Evolutionary conservation across 1,139 yeast species (phyloP), one percentile per base, ranked within the genome.

Genomic region (Blastobotrys elegans): DNA sequence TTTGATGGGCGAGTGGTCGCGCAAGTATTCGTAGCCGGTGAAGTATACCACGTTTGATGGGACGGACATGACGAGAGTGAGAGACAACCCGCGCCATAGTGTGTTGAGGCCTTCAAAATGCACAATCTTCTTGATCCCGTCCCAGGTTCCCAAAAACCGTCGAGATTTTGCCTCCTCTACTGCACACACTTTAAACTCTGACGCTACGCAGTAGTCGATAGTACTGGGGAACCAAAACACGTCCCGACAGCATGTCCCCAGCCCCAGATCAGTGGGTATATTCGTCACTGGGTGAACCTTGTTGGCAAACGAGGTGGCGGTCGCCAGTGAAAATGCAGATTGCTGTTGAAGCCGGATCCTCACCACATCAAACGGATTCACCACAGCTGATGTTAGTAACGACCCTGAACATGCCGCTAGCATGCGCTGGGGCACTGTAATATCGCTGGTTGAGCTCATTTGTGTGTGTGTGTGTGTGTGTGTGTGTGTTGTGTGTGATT

Each of bases 21-120:
- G 69, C 41, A 90, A 70, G 52, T 84, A 77, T 58, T 92, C 99
- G 63, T 92, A 92, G 0, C 97, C 96, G 2, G 95, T 85, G 67
- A 89, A 92, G 63, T 92, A 94, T 6, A 92, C 92, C 49, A 92
- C 86, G 59, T 90, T 92, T 1, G 97, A 79, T 0, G 99, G 99
- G 0, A 90, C 72, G 0, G 97, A 88, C 96, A 92, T 94, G 20
- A 88, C 55, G 14, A 92, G 68, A 0, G 95, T 88, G 26, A 92
- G 66, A 0, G 94, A 78, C 31, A 94, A 74, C 0, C 98, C 98
- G 44, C 98, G 71, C 95, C 97, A 92, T 18, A 94, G 71, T 0
- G 96, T 83, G 1, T 74, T 50, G 0, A 79, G 32, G 0, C 98
- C 98, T 65, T 92, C 98, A 39, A 76, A 72, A 29, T 73, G 69